Evolutionary conservation across 805 yeast genomes (phyloP), one percentile per base, ranked within the genome.

Genomic region (Helenozyma rhizophorensis): DNA sequence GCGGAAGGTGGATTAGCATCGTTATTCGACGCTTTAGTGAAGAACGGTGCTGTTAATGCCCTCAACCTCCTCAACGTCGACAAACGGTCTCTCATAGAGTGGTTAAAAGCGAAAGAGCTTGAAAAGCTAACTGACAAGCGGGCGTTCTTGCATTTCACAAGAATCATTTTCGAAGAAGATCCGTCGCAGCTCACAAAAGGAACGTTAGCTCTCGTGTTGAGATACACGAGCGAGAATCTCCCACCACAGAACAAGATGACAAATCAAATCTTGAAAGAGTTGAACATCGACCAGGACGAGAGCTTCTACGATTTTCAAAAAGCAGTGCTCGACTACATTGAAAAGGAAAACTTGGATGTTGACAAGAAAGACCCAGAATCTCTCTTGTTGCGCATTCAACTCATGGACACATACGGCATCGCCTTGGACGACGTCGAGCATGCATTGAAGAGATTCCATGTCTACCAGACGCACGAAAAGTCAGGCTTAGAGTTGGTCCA

Each of bases 401-500:
- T 62, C 24, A 53, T 68, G 26, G 58, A 60, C 30, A 30, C 48
- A 4, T 54, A 57, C 25, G 68, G 68, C 2, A 51, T 69, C 32
- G 50, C 54, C 34, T 33, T 42, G 9, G 43, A 46, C 21, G 51
- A 62, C 28, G 40, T 65, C 9, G 50, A 57, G 7, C 39, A 43
- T 8, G 58, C 65, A 8, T 43, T 67, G 30, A 56, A 60, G 26
- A 57, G 63, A 29, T 71, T 56, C 38, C 68, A 70, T 37, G 45
- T 48, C 19, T 70, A 64, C 47, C 63, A 62, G 42, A 45, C 53
- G 12, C 60, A 56, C 15, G 67, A 59, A 29, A 58, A 62, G 33
- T 56, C 50, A 28, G 68, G 71, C 10, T 43, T 68, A 10, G 71
- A 67, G 13, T 49, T 57, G 9, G 53, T 71, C 10, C 73, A 65